Evolutionary conservation across 2,329 filamentous ascomycete species (phyloP).

Genomic region (Dryadomyces quercus-mongolicae): DNA sequence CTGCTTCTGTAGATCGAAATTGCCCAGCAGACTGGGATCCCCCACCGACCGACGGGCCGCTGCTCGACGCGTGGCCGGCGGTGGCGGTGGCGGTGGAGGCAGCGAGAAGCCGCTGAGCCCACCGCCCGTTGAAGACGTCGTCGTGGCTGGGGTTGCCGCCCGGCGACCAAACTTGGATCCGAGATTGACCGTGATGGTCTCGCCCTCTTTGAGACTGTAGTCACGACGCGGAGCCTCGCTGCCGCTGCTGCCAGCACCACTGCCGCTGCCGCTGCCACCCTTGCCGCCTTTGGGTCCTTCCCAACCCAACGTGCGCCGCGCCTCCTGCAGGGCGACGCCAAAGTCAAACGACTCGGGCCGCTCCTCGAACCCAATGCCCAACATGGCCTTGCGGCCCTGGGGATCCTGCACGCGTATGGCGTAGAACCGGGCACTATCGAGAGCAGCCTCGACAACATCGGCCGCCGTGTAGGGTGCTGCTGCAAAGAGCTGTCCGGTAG

Average conservation of each 20-base stretch:
- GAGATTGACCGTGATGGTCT: conserved; percentile 77
- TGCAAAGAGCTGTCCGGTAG: conserved; percentile 65
- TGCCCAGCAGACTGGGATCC: conserved; percentile 6
- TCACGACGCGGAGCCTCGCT: conserved; percentile 51
- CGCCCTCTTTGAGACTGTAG: conserved; percentile 77
- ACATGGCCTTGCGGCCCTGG: conserved; percentile 59
- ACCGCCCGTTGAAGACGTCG: conserved; percentile 13
- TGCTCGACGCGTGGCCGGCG: conserved; percentile 39
- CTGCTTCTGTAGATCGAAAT: conserved; percentile 1
- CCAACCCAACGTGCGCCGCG: conserved; percentile 55
- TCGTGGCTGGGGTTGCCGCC: conserved; percentile 18
- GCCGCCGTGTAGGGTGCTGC: conserved; percentile 63
- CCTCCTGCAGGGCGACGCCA: conserved; percentile 67
- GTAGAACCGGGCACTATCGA: conserved; percentile 76
- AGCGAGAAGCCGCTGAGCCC: conserved; percentile 53
- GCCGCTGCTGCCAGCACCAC: neutral
- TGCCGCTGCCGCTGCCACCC: conserved; percentile 37
- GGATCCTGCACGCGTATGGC: conserved; percentile 69
- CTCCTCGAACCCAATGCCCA: conserved; percentile 83
- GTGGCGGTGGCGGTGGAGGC: conserved; percentile 63
- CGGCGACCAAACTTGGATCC: conserved; percentile 39
- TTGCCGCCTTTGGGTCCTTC: conserved; percentile 31
- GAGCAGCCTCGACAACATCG: conserved; percentile 60
- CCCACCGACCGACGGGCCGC: conserved; percentile 10
- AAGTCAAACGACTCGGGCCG: conserved; percentile 79